Conservation (phyloP, 2,329 filamentous ascomycete genomes). For the Aspergillus pseudotamarii region DNA sequence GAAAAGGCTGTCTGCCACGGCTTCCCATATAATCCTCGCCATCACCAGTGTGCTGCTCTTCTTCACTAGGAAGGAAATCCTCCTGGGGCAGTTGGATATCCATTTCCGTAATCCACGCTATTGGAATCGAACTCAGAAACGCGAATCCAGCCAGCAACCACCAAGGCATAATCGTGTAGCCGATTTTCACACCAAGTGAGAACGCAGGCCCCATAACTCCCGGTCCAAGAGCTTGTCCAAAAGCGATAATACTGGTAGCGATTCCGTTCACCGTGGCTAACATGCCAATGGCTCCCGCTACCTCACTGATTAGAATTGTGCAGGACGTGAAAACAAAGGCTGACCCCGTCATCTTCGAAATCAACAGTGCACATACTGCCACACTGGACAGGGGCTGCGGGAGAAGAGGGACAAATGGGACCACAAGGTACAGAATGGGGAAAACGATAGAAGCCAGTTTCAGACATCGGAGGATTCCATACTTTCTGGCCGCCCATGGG, state of each 20-base stretch:
- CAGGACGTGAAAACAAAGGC: conserved; percentile 88
- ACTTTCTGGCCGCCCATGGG: conserved; percentile 70
- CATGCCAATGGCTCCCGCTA: conserved; percentile 71
- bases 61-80: not conserved
- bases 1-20: not conserved
- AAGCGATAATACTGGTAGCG: conserved; percentile 77
- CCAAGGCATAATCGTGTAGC: conserved; percentile 79
- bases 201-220: conserved; percentile 73
- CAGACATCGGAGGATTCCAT: conserved; percentile 75
- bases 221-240: conserved; percentile 79
- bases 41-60: conserved; percentile 17
- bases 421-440: conserved; percentile 76
- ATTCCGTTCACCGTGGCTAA: conserved; percentile 90
- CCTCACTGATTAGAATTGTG: conserved; percentile 90
- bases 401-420: conserved; percentile 75
- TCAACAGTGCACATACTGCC: conserved; percentile 66
- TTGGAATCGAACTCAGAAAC: conserved; percentile 68
- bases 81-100: conserved; percentile 61
- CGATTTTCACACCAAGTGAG: conserved; percentile 71
- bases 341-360: conserved; percentile 71
- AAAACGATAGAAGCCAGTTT: conserved; percentile 67
- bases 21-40: conserved; percentile 29
- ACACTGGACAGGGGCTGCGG: conserved; percentile 57
- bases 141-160: conserved; percentile 71
- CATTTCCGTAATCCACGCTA: conserved; percentile 73